Evolutionary conservation across 768 basidiomycete species (phyloP).

Genomic region (Rubroboletus pulcherrimus): DNA sequence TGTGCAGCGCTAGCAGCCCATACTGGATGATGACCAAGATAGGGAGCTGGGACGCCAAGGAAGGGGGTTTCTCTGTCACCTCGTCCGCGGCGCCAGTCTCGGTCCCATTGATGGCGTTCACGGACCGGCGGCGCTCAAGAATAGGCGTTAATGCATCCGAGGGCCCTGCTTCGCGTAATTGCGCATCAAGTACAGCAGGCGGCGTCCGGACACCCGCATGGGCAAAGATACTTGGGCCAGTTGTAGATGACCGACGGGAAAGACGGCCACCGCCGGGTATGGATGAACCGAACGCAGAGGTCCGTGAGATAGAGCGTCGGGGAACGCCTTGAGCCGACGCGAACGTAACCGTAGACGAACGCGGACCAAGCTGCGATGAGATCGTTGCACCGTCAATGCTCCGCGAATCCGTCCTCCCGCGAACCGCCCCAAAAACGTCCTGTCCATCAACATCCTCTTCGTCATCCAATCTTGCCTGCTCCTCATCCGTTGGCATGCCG

Average conservation of each 20-base stretch:
- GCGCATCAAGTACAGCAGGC: slow-evolving; percentile 70
- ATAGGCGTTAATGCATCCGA: slow-evolving; percentile 46
- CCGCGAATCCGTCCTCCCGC: slow-evolving; percentile 18
- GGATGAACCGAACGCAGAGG: slow-evolving; percentile 32
- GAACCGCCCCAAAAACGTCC: slow-evolving; percentile 21
- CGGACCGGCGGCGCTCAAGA: slow-evolving; percentile 42
- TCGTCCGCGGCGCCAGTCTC: slow-evolving; percentile 36
- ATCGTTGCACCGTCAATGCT: slow-evolving; percentile 15
- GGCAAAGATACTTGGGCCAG: slow-evolving; percentile 74
- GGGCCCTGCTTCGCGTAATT: slow-evolving; percentile 46
- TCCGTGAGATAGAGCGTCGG: slow-evolving; percentile 30
- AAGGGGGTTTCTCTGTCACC: slow-evolving; percentile 53
- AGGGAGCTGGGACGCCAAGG: slow-evolving; percentile 72
- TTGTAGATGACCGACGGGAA: slow-evolving; percentile 49
- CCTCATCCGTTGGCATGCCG: slow-evolving; percentile 22
- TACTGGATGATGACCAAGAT: slow-evolving; percentile 86
- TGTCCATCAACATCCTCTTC: slow-evolving; percentile 42
- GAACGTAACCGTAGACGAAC: slow-evolving; percentile 25
- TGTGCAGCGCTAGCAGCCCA: slow-evolving; percentile 82
- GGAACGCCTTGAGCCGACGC: slow-evolving; percentile 28
- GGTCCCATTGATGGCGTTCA: slow-evolving; percentile 18
- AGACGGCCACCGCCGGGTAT: slow-evolving; percentile 33
- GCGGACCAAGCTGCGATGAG: slow-evolving; percentile 20
- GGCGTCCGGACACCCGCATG: slow-evolving; percentile 82
- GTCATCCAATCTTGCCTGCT: slow-evolving; percentile 34